These are phyloP conservation scores for Ophiostoma sp. DNA, from an alignment of 2,329 filamentous ascomycete species.

Conservation along the genomic window DNA sequence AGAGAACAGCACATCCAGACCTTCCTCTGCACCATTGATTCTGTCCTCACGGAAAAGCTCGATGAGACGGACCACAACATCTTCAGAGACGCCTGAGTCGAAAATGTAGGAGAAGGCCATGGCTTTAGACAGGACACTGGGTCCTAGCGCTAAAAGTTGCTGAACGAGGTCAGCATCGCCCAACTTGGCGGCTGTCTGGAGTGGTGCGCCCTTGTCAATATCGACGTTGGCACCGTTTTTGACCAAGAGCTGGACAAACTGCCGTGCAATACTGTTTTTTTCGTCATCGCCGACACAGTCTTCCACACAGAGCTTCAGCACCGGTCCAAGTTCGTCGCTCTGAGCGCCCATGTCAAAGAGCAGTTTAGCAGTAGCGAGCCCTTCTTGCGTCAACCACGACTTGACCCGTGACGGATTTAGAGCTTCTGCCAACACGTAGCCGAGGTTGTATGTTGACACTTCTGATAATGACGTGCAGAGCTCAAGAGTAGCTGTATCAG, in stretches of 20 bases:
- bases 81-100: conserved; percentile 50
- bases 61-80: conserved; percentile 52
- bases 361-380: conserved; percentile 48
- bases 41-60: conserved; percentile 53
- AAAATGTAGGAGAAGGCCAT: conserved; percentile 59
- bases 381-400: conserved; percentile 50
- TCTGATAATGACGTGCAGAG: conserved; percentile 41
- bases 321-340: conserved; percentile 48
- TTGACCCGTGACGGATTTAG: conserved; percentile 46
- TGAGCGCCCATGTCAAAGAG: conserved; percentile 52
- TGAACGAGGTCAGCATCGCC: conserved; percentile 52
- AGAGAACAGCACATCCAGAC: conserved; percentile 52
- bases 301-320: conserved; percentile 50
- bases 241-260: conserved; percentile 48
- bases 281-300: conserved; percentile 40
- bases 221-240: conserved; percentile 49
- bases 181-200: conserved; percentile 55
- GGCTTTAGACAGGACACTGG: conserved; percentile 52
- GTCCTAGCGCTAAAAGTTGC: conserved; percentile 51
- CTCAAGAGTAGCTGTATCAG: conserved; percentile 43
- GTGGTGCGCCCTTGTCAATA: conserved; percentile 52
- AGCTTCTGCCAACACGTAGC: conserved; percentile 46
- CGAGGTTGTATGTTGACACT: conserved; percentile 47
- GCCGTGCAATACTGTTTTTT: conserved; percentile 43
- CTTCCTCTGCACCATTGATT: conserved; percentile 48